Base-by-base conservation (phyloP, 2,329 filamentous ascomycete genomes). In the Stemphylium lycopersici region DNA sequence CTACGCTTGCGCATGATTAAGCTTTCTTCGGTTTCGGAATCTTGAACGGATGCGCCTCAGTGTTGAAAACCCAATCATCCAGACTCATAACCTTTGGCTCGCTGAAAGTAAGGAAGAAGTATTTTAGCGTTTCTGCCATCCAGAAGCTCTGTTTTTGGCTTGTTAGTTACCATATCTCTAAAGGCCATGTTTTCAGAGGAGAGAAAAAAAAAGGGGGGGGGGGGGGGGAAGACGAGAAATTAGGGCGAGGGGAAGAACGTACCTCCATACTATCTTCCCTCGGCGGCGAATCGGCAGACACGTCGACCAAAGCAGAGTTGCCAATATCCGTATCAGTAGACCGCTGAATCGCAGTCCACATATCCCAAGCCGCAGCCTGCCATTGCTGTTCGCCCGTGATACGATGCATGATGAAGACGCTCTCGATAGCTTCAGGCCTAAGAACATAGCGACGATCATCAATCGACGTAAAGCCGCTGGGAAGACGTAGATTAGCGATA, bases 321-420 rank as follows among this genome's bases (percentile, higher is more conserved):
- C 77, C 80, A 32, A 81, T 61, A 13, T 74, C 69, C 0, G 79
- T 81, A 45, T 77, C 64, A 0, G 78, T 80, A 6, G 69, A 66
- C 33, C 74, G 70, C 44, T 73, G 64, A 37, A 82, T 80, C 2
- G 76, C 71, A n/a, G 70, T 72, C 66, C 79, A 82, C 79, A 82
- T 82, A 6, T 78, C 73, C 80, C 80, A 82, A 2, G 79, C 80
- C 0, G 71, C 73, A 4, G 79, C 78, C 45, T 78, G 74, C 56
- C 77, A 74, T 52, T 65, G 72, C 48, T 76, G 76, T 55, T 85
- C 80, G 11, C 84, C 84, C 0, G 84, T 86, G 39, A 84, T 81
- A 16, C 84, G 80, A 61, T 86, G 85, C 69, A 87, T 73, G 59
- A 86, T 76, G 68, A 86, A 87, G 3, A 86, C 79, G n/a, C 80